Conservation (phyloP, 2,329 filamentous ascomycete genomes). For the Acarospora socialis region DNA sequence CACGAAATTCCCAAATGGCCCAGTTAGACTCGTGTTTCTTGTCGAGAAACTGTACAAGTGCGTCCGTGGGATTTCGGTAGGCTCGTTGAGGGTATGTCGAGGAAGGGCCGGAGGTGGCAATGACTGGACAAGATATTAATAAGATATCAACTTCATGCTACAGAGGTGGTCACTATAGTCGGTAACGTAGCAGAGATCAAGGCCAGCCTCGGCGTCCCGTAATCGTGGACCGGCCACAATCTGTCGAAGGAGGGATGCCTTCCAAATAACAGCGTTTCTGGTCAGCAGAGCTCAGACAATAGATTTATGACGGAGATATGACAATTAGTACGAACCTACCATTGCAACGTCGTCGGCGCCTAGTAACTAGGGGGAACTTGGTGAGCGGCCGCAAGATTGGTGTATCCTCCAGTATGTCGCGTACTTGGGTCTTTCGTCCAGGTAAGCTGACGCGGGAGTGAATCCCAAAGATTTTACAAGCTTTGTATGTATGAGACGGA, state of each 20-base stretch:
- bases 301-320: too few species aligned
- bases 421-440: too few species aligned
- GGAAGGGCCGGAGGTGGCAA: slow-evolving; percentile 71
- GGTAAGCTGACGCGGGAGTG: too few species aligned
- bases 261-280: too few species aligned
- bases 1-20: slow-evolving; percentile 96
- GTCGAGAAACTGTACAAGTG: slow-evolving; percentile 78
- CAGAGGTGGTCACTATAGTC: slow-evolving; percentile 41
- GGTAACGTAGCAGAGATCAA: slow-evolving; percentile 94
- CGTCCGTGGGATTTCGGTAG: slow-evolving; percentile 84
- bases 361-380: too few species aligned
- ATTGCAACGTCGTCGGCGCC: too few species aligned
- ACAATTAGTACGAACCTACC: too few species aligned
- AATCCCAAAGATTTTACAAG: too few species aligned
- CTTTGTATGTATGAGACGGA: too few species aligned
- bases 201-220: slow-evolving; percentile 69
- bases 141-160: slow-evolving; percentile 25
- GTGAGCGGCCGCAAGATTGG: too few species aligned
- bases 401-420: too few species aligned
- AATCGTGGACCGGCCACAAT: slow-evolving; percentile 79
- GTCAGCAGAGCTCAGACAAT: too few species aligned
- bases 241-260: slow-evolving; percentile 70
- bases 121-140: slow-evolving; percentile 27
- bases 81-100: slow-evolving; percentile 80
- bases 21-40: slow-evolving; percentile 68